phyloP scores from a whole-genome alignment of 2,329 filamentous ascomycete genomes.

The Aotearoamyces nothofagi region DNA sequence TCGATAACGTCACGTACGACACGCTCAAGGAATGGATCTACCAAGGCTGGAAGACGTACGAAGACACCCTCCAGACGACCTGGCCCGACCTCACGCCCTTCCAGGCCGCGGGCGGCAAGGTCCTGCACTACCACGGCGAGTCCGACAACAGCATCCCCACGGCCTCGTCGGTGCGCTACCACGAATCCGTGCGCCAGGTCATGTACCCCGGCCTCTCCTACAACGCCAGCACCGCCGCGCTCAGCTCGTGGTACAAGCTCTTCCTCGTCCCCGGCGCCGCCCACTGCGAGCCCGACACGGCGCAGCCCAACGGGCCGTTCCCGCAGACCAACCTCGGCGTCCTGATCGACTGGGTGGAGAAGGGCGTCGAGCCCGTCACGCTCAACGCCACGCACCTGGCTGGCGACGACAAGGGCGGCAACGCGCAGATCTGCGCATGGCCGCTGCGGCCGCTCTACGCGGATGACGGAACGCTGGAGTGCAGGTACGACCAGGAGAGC shows the following conservation, averaged over 20 bases:
- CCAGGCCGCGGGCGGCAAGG: conserved; percentile 28
- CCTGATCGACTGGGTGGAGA: conserved; percentile 37
- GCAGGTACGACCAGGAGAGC: conserved; percentile 22
- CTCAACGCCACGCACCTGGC: conserved; percentile 22
- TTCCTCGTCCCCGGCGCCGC: conserved; percentile 37
- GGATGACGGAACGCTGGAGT: conserved; percentile 21
- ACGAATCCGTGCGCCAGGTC: conserved; percentile 32
- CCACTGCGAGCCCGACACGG: conserved; percentile 28
- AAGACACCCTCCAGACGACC: conserved; percentile 32
- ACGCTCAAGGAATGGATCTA: conserved; percentile 35
- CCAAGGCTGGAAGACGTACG: conserved; percentile 29
- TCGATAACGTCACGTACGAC: conserved; percentile 33
- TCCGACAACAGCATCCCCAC: conserved; percentile 35
- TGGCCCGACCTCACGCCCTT: conserved; percentile 31
- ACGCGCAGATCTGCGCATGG: conserved; percentile 26
- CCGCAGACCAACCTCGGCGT: conserved; percentile 28
- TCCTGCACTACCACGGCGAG: conserved; percentile 39
- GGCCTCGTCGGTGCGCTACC: conserved; percentile 38
- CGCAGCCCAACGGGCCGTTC: conserved; percentile 25
- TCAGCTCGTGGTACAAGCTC: conserved; percentile 37
- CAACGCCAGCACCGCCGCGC: conserved; percentile 23
- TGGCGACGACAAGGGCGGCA: conserved; percentile 15
- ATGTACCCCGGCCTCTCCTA: conserved; percentile 29
- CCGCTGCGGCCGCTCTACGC: conserved; percentile 26
- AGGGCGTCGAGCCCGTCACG: conserved; percentile 26